Base-by-base conservation (phyloP, 208 protist species). In the Angomonas ambiguus region DNA sequence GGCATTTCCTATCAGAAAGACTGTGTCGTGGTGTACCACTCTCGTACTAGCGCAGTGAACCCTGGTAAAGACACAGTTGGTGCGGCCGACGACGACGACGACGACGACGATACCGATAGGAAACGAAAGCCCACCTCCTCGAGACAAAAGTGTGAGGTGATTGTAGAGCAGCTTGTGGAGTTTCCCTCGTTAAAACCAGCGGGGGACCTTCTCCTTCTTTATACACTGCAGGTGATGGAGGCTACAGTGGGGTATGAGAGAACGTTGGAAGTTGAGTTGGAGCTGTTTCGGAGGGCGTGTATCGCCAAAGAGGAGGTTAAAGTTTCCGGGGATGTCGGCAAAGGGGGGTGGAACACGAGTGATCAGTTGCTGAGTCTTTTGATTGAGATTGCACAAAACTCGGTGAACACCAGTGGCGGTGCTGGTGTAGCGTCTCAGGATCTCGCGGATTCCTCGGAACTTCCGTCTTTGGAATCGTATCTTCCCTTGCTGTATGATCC, bases 161-260 rank as follows among this genome's bases (percentile, higher is more conserved):
- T 58, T 2, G 24, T 74, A 16, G 60, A 65, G 11, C 67, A 58
- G 34, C 58, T 70, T 0, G 35, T 88, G 22, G 55, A 65, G 4
- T 79, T 87, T 58, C 79, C 82, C 1, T 74, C 48, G 24, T 30
- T 87, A 1, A 45, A 72, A 10, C 67, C 67, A 8, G 72, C 78
- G 3, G 59, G 75, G 20, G 63, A 88, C 30, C 78, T 79, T 0
- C 66, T 92, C n/a, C 61, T 82, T 16, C 62, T 74, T 18, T 72
- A 74, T 56, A 65, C 83, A 27, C 59, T 92, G 22, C 78, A 88
- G 65, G 71, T 80, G 6, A 60, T 88, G 38, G 69, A 83, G 58
- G 74, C 80, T 1, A 74, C 79, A 10, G n/a, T 88, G 1, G 78
- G 83, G 5, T 59, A 51, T n/a, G 65, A 79, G 5, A 62, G 55